A percentile compares a stretch with the other conserved stretches of the same genome.
phyloP scores from a whole-genome alignment of 108 stramenopile genomes.

The Phaeodactylum tricornutum region DNA sequence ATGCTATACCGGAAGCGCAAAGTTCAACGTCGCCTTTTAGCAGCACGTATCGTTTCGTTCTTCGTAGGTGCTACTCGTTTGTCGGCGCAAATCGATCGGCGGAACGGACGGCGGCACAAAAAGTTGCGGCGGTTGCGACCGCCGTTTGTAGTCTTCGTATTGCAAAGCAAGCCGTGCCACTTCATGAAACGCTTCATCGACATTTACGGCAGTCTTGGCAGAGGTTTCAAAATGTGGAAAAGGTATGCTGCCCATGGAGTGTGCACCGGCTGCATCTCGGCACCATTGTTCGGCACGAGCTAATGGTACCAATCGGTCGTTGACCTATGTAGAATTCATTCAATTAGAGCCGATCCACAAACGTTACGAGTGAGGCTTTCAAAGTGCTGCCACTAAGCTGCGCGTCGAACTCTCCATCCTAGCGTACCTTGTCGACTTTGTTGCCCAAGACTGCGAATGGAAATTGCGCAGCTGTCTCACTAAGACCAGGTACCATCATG shows the following conservation, averaged over 20 bases:
- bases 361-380: conserved; percentile 17
- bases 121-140: conserved; percentile 41
- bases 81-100: conserved; percentile 16
- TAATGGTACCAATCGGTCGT: conserved; percentile 63
- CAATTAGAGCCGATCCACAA: no score
- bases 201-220: conserved; percentile 90
- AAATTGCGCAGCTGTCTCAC: conserved; percentile 48
- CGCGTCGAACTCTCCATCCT: no score
- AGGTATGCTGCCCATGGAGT: conserved; percentile 45
- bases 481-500: conserved; percentile 37
- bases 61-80: background rate
- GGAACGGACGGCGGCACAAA: conserved; percentile 35
- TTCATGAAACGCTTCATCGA: conserved; percentile 89
- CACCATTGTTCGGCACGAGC: conserved; percentile 82
- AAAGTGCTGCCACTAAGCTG: no score
- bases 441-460: conserved; percentile 96
- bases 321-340: no score
- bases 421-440: conserved; percentile 84
- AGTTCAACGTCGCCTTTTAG: no score
- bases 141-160: conserved; percentile 39
- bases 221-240: conserved; percentile 93
- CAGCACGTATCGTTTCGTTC: background rate
- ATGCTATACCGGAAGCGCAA: no score
- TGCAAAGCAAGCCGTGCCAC: conserved; percentile 41
- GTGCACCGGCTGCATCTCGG: conserved; percentile 35